Percentiles rank a stretch among this genome's conserved stretches.
Conservation (phyloP, 1,139 yeast genomes). For the Suhomyces ambrosiae region DNA sequence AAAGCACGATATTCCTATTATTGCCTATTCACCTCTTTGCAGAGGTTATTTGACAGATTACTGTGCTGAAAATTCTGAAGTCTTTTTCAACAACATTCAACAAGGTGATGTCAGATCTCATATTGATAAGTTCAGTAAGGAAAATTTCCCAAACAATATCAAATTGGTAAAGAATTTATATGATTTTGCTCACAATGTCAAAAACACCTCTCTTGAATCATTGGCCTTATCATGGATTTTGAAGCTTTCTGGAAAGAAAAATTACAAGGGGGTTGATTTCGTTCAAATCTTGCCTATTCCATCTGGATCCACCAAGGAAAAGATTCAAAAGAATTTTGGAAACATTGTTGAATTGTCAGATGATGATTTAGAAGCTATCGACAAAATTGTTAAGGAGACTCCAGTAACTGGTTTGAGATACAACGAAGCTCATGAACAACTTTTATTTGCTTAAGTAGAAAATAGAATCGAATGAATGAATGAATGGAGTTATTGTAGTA, state of each 20-base stretch:
- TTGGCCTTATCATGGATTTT: constrained; percentile 75
- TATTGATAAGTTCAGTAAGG: constrained; percentile 62
- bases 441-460: constrained; percentile 7
- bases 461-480: not conserved
- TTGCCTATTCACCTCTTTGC: constrained; percentile 84
- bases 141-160: constrained; percentile 55
- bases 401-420: constrained; percentile 55
- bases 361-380: constrained; percentile 54
- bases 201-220: constrained; percentile 59
- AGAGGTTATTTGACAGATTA: constrained; percentile 74
- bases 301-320: constrained; percentile 60
- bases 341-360: constrained; percentile 46
- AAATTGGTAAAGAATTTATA: constrained; percentile 42
- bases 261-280: constrained; percentile 35
- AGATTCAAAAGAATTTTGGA: constrained; percentile 62
- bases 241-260: constrained; percentile 31
- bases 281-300: constrained; percentile 75
- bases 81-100: constrained; percentile 41
- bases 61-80: constrained; percentile 41
- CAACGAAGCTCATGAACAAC: constrained; percentile 21
- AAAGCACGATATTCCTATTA: constrained; percentile 54
- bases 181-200: constrained; percentile 51
- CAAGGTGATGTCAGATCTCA: constrained; percentile 56
- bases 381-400: constrained; percentile 41
- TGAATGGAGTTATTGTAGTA: too few relatives aligned